These are phyloP conservation scores for Akanthomyces lecanii DNA, from an alignment of 2,329 filamentous ascomycete species.

Conservation along the genomic window DNA sequence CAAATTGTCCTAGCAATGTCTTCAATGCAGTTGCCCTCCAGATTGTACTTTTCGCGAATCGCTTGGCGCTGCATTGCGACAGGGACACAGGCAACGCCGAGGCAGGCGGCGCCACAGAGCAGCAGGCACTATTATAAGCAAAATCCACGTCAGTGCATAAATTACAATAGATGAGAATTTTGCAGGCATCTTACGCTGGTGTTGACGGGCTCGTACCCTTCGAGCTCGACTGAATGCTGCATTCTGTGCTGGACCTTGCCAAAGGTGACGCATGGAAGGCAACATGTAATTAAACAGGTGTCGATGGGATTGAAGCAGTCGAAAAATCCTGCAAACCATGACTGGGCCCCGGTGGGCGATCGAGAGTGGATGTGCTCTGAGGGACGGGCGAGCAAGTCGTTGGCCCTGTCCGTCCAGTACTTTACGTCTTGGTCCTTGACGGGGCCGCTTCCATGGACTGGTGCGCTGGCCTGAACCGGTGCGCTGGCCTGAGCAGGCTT, in stretches of 20 bases:
- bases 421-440: conserved; percentile 41
- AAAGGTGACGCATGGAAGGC: conserved; percentile 44
- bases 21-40: conserved; percentile 40
- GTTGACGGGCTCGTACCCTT: conserved; percentile 44
- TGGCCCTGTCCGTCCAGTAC: conserved; percentile 42
- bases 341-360: conserved; percentile 34
- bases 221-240: conserved; percentile 35
- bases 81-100: conserved; percentile 40
- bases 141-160: neutral
- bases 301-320: conserved; percentile 42
- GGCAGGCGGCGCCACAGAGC: conserved; percentile 37
- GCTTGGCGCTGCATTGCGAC: conserved; percentile 42
- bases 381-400: conserved; percentile 39
- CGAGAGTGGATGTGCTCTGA: conserved; percentile 40
- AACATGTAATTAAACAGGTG: conserved; percentile 43
- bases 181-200: conserved; percentile 35
- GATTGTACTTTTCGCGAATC: conserved; percentile 42
- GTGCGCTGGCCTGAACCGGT: neutral
- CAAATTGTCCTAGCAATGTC: conserved; percentile 42
- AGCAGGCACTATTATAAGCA: conserved; percentile 36
- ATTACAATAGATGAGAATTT: neutral
- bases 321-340: conserved; percentile 40
- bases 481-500: neutral
- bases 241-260: conserved; percentile 46
- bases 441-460: conserved; percentile 24